Conservation (phyloP, 768 basidiomycete genomes). For the Cystofilobasidium macerans region DNA sequence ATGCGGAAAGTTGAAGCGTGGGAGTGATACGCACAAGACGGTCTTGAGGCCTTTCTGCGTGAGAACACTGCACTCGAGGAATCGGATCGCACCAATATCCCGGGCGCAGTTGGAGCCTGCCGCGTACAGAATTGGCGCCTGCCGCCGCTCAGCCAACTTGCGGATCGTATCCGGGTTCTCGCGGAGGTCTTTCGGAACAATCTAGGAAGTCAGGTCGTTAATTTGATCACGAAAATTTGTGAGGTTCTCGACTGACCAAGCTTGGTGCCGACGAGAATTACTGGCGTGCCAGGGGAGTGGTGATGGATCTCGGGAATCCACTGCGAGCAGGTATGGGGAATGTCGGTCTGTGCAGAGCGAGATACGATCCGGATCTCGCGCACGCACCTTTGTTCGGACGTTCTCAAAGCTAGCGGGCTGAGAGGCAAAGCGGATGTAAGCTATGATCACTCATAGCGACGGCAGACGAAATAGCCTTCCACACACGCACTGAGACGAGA, state of each 20-base stretch:
- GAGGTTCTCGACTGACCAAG: not conserved
- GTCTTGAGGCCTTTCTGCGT: slow-evolving; percentile 39
- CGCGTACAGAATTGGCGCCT: slow-evolving; percentile 34
- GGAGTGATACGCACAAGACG: slow-evolving; percentile 31
- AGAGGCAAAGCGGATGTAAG: not conserved
- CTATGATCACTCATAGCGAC: not conserved
- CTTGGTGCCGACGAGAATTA: slow-evolving; percentile 89
- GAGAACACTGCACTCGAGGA: slow-evolving; percentile 30
- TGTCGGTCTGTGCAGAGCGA: not conserved
- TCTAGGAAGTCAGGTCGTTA: too few relatives aligned
- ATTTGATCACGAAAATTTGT: not conserved
- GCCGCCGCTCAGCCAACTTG: slow-evolving; percentile 36
- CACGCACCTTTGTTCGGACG: slow-evolving; percentile 46
- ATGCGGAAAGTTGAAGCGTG: not conserved
- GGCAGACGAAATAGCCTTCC: not conserved
- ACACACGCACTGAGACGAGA: slow-evolving; percentile 22
- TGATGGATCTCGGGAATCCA: slow-evolving; percentile 19
- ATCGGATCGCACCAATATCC: slow-evolving; percentile 22
- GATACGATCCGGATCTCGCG: too few relatives aligned
- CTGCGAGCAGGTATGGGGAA: slow-evolving; percentile 9
- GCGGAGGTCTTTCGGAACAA: slow-evolving; percentile 60
- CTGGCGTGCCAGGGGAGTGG: slow-evolving; percentile 53
- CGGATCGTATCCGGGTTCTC: slow-evolving; percentile 66
- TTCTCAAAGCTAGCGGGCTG: slow-evolving; percentile 73
- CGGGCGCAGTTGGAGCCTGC: slow-evolving; percentile 16